Base-by-base conservation (phyloP, 1,284 basidiomycete genomes). In the Inonotus hispidus region DNA sequence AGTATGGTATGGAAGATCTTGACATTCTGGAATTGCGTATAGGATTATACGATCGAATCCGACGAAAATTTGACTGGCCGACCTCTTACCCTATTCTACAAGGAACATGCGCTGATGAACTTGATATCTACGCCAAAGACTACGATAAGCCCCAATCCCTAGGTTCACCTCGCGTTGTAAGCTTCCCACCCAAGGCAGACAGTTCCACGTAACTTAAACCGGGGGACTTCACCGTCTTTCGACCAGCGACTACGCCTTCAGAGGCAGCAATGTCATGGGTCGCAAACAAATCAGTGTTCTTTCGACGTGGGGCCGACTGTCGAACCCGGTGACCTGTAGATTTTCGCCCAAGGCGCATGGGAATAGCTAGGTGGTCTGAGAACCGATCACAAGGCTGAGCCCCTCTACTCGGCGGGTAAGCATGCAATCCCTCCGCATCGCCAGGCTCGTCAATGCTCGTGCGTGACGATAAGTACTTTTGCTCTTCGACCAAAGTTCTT, bases 271-370 rank as follows among this genome's bases (percentile, higher is more conserved):
- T 37, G 7, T 41, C 23, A 19, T 23, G 38, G 21, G 14, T 19
- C 16, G 39, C 53, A 35, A 49, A 38, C 5, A 46, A 27, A 25
- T 57, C 55, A 57, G 47, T 21, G 11, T 32, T 32, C 11, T 37
- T 53, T n/a, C 37, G 21, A 11, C 39, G 65, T 63, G 45, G 68
- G 64, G 35, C 65, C 65, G 43, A 68, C 66, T 13, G 66, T 59
- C 39, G 68, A 66, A n/a, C 67, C 73, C 38, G 70, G 64, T 38
- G 71, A 68, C 50, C 71, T 35, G 63, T 71, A 59, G 23, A 70
- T 67, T 39, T 66, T 65, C 43, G 57, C 27, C 29, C 21, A 50
- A 37, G 16, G 32, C 56, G 21, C 61, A 62, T 43, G 43, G 60
- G 53, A 38, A 23, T 43, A 32, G 50, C 49, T 7, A 58, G 53